Evolutionary conservation across 345 rosid genomes (phyloP).

Genomic region (Sisymbrium altissimum): DNA sequence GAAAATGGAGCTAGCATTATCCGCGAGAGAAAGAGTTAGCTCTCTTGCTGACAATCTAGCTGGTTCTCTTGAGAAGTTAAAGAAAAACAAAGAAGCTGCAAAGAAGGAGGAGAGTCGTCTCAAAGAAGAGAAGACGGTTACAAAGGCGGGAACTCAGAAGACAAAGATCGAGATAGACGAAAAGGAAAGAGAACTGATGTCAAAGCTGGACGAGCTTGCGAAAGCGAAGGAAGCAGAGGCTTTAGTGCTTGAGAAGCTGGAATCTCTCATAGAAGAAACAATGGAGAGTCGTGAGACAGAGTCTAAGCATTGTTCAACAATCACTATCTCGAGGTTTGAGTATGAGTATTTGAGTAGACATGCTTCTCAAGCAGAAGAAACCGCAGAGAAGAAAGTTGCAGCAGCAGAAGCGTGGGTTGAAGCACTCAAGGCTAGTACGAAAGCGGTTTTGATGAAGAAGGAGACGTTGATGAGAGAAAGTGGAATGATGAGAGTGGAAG

Average conservation of each 20-base stretch:
- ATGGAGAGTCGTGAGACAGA: conserved; percentile 46
- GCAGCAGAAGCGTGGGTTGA: conserved; percentile 91
- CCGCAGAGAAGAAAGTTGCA: conserved; percentile 72
- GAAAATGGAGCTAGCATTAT: conserved; percentile 49
- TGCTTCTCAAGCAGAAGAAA: conserved; percentile 64
- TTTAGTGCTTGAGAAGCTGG: conserved; percentile 57
- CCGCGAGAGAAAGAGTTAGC: conserved; percentile 51
- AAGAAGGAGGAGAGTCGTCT: conserved; percentile 53
- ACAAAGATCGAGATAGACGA: conserved; percentile 49
- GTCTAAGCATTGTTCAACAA: conserved; percentile 40
- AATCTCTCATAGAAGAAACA: conserved; percentile 38
- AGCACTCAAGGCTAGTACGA: conserved; percentile 63
- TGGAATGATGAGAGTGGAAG: conserved; percentile 43
- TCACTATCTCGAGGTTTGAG: conserved; percentile 66
- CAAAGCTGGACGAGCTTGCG: conserved; percentile 55
- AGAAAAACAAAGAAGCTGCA: conserved; percentile 43
- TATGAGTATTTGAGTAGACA: conserved; percentile 63
- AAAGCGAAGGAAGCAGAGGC: conserved; percentile 50
- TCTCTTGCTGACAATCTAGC: conserved; percentile 43
- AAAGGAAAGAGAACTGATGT: conserved; percentile 48
- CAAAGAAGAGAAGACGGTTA: conserved; percentile 38
- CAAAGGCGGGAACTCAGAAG: conserved; percentile 48
- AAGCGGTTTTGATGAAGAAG: conserved; percentile 52
- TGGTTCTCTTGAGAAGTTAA: conserved; percentile 55
- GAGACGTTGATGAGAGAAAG: conserved; percentile 42